Conservation (phyloP, 768 basidiomycete genomes). For the Cyclocybe aegerita region DNA sequence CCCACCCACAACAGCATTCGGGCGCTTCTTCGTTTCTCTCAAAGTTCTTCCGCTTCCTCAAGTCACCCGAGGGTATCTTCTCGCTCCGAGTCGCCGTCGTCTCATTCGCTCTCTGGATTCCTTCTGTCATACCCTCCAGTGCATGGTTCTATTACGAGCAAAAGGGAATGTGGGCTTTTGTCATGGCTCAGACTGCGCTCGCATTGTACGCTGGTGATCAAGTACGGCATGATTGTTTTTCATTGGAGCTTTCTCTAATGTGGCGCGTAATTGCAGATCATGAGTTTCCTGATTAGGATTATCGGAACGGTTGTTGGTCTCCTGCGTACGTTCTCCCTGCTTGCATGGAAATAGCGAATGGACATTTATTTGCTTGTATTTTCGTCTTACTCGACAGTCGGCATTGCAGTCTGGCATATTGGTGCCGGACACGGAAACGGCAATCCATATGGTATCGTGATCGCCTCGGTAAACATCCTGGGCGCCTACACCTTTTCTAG, state of each 20-base stretch:
- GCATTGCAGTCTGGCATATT: conserved; percentile 45
- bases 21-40: conserved; percentile 26
- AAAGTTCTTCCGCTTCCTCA: conserved; percentile 34
- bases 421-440: conserved; percentile 36
- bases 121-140: conserved; percentile 34
- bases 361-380: not conserved
- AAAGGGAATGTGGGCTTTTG: conserved; percentile 44
- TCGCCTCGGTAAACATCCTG: conserved; percentile 33
- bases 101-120: conserved; percentile 42
- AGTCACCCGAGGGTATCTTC: conserved; percentile 41
- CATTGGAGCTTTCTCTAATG: not conserved
- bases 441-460: conserved; percentile 41
- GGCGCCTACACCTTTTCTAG: not conserved
- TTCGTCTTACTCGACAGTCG: conserved; percentile 20
- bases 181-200: conserved; percentile 40
- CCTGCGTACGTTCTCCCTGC: conserved; percentile 22
- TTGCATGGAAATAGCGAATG: not conserved
- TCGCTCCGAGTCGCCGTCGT: conserved; percentile 37
- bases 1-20: conserved; percentile 34
- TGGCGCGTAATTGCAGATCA: conserved; percentile 21
- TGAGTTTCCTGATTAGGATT: conserved; percentile 32
- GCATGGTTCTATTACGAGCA: conserved; percentile 45
- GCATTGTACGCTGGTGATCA: conserved; percentile 46
- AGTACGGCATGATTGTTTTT: conserved; percentile 13
- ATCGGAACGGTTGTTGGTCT: conserved; percentile 33